These are phyloP conservation scores for Ramalina peruviana DNA, from an alignment of 495 filamentous ascomycete species.

Conservation along the genomic window DNA sequence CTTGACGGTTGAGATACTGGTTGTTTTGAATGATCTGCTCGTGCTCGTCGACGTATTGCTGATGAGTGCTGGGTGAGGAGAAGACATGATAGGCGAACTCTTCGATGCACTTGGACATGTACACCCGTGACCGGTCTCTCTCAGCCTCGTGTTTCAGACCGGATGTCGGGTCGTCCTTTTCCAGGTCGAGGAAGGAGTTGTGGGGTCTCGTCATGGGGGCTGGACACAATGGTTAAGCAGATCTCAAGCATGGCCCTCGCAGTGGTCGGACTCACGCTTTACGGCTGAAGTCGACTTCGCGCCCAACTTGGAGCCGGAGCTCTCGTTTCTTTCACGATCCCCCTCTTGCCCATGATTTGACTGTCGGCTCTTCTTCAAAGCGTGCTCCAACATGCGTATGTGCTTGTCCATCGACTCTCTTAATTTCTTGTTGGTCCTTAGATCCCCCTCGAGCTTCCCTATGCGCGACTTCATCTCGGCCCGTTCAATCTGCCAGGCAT, in stretches of 20 bases:
- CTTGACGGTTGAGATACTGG: slow-evolving; percentile 28
- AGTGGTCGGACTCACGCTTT: slow-evolving; percentile 7
- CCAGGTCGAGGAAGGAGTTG: slow-evolving; percentile 28
- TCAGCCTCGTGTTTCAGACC: slow-evolving; percentile 43
- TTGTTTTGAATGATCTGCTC: slow-evolving; percentile 29
- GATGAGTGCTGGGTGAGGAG: slow-evolving; percentile 33
- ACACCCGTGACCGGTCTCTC: slow-evolving; percentile 36
- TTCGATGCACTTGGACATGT: slow-evolving; percentile 40
- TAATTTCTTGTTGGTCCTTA: slow-evolving; percentile 66
- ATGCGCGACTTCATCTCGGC: slow-evolving; percentile 99
- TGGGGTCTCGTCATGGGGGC: slow-evolving; percentile 28
- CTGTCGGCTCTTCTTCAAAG: slow-evolving; percentile 61
- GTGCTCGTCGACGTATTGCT: slow-evolving; percentile 22
- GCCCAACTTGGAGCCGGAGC: slow-evolving; percentile 27
- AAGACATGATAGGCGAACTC: slow-evolving; percentile 43
- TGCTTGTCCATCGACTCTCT: slow-evolving; percentile 82
- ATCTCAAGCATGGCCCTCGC: not conserved
- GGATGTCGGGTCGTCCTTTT: slow-evolving; percentile 39
- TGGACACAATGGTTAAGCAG: slow-evolving; percentile 11
- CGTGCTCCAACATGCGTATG: slow-evolving; percentile 78
- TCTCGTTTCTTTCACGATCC: slow-evolving; percentile 30
- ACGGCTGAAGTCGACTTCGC: slow-evolving; percentile 29
- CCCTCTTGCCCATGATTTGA: slow-evolving; percentile 33
- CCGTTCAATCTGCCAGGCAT: slow-evolving; percentile 96
- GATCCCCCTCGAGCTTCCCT: slow-evolving; percentile 84